phyloP scores from a whole-genome alignment of 768 basidiomycete species.

The Agrocybe pediades region DNA sequence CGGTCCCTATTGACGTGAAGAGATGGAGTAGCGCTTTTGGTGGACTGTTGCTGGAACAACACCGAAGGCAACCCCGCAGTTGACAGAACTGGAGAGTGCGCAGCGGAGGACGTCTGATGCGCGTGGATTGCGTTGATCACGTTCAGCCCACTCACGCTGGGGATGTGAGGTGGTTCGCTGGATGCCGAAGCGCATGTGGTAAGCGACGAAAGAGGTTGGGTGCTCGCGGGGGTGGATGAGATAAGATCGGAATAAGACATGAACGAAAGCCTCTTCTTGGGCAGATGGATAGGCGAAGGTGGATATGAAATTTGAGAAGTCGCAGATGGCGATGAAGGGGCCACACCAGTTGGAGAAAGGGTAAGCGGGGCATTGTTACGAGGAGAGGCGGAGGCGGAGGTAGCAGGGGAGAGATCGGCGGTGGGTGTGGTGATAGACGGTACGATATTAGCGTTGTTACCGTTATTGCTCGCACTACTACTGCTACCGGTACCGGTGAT shows the following conservation, averaged over 20 bases:
- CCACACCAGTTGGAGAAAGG: constrained; percentile 1
- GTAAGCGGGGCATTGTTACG: not conserved
- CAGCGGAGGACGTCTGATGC: not conserved
- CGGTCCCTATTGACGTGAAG: constrained; percentile 13
- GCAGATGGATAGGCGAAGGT: constrained; percentile 47
- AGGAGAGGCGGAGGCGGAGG: not conserved
- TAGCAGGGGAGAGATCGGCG: not conserved
- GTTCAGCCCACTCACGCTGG: constrained; percentile 52
- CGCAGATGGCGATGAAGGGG: not conserved
- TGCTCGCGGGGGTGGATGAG: constrained; percentile 71
- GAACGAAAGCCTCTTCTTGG: constrained; percentile 80
- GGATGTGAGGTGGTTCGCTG: constrained; percentile 77
- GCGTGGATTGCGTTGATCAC: constrained; percentile 12
- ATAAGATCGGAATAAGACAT: constrained; percentile 88
- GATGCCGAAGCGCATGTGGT: constrained; percentile 59
- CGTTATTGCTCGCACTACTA: not conserved
- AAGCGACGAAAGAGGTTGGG: constrained; percentile 70
- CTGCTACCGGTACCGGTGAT: not conserved
- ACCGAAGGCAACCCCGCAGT: not conserved
- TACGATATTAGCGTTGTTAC: not conserved
- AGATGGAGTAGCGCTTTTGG: not conserved
- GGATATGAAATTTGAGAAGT: constrained; percentile 19
- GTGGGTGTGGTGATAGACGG: constrained; percentile 2
- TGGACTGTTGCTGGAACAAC: not conserved
- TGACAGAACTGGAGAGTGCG: not conserved